phyloP scores from a whole-genome alignment of 306 rosid genomes.

The Cicer arietinum region DNA sequence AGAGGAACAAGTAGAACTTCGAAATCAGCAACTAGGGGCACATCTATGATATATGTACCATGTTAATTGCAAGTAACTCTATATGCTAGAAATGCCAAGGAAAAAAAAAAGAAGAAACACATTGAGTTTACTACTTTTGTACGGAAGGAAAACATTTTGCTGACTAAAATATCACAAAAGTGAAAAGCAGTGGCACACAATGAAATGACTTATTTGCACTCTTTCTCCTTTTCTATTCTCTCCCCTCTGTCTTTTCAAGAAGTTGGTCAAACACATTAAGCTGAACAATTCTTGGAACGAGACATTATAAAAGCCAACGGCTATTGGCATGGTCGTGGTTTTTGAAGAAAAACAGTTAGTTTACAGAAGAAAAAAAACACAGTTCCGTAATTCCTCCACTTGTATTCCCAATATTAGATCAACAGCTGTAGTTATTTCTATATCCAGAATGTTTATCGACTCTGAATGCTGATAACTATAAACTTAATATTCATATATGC shows the following conservation, averaged over 20 bases:
- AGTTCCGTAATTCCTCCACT: neutral
- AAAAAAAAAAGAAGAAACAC: slow-evolving; percentile 1
- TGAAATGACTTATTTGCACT: slow-evolving; percentile 18
- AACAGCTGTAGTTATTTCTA: slow-evolving; percentile 20
- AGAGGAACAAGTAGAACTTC: slow-evolving; percentile 18
- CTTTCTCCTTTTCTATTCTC: neutral
- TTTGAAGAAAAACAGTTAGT: slow-evolving; percentile 29
- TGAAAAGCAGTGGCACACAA: slow-evolving; percentile 18
- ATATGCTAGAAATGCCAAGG: slow-evolving; percentile 18
- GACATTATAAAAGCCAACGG: slow-evolving; percentile 31
- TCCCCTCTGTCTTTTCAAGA: slow-evolving; percentile 16
- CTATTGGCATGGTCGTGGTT: slow-evolving; percentile 16
- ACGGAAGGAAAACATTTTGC: neutral
- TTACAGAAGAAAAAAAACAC: slow-evolving; percentile 19
- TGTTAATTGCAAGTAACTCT: slow-evolving; percentile 25
- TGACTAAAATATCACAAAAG: neutral
- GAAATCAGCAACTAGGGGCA: slow-evolving; percentile 32
- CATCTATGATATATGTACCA: slow-evolving; percentile 15
- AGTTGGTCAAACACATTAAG: slow-evolving; percentile 34
- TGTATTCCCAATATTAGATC: slow-evolving; percentile 24
- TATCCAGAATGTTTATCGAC: slow-evolving; percentile 17
- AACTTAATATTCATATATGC: slow-evolving; percentile 31
- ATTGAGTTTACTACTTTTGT: slow-evolving; percentile 24
- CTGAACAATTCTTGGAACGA: slow-evolving; percentile 22
- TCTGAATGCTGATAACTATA: slow-evolving; percentile 29